Conservation (phyloP, 1,139 yeast species). For the Scheffersomyces lignicola region DNA sequence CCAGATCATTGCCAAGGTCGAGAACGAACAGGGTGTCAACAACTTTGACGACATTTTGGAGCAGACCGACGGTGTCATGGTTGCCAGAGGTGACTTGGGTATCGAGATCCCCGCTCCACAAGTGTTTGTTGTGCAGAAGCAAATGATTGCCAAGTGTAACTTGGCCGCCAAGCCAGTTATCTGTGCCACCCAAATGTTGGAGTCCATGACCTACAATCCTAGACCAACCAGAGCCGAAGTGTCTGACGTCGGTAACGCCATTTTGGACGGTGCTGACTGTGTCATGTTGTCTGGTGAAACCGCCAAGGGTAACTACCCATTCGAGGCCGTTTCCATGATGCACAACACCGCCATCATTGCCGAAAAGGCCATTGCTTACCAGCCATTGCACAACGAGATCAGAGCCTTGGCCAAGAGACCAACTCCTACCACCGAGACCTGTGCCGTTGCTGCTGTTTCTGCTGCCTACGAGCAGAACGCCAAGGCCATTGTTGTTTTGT, state of each 20-base stretch:
- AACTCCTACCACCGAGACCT: slow-evolving; percentile 92
- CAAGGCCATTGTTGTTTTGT: slow-evolving; percentile 93
- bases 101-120: slow-evolving; percentile 99
- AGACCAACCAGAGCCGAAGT: slow-evolving; percentile 99
- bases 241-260: slow-evolving; percentile 98
- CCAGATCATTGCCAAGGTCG: slow-evolving; percentile 95
- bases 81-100: slow-evolving; percentile 99
- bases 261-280: slow-evolving; percentile 99
- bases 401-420: slow-evolving; percentile 86
- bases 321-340: slow-evolving; percentile 98
- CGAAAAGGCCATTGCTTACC: slow-evolving; percentile 94
- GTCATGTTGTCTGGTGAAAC: slow-evolving; percentile 99
- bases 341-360: slow-evolving; percentile 96
- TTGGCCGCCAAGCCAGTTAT: slow-evolving; percentile 99
- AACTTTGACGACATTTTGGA: slow-evolving; percentile 93
- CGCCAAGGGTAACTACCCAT: slow-evolving; percentile 98
- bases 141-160: slow-evolving; percentile 98
- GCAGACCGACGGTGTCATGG: slow-evolving; percentile 99
- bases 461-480: slow-evolving; percentile 96
- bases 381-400: slow-evolving; percentile 82
- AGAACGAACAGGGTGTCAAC: slow-evolving; percentile 99
- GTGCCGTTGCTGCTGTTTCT: slow-evolving; percentile 95
- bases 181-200: slow-evolving; percentile 99
- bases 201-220: slow-evolving; percentile 99
- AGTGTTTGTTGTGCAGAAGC: slow-evolving; percentile 98